Evolutionary conservation across 1,139 yeast species (phyloP).

Genomic region (Geotrichum siamense): DNA sequence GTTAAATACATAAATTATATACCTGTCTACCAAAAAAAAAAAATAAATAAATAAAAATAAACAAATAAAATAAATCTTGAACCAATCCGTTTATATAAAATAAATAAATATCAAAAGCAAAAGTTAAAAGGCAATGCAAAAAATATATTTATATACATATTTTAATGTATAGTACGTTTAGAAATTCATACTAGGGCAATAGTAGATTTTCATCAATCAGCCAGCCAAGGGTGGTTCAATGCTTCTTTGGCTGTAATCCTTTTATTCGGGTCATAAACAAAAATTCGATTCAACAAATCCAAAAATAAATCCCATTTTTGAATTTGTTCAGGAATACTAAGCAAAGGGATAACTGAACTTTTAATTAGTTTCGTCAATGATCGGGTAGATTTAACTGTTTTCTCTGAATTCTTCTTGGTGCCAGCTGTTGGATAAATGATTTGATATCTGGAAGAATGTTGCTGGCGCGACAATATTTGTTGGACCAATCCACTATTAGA

Average conservation of each 20-base stretch:
- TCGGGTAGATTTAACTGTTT: slow-evolving; percentile 45
- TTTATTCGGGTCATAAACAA: slow-evolving; percentile 68
- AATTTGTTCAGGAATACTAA: slow-evolving; percentile 13
- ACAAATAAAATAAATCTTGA: too few species aligned
- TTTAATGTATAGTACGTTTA: too few species aligned
- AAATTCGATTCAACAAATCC: slow-evolving; percentile 63
- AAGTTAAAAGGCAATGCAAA: too few species aligned
- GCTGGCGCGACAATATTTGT: too few species aligned
- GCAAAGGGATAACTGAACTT: slow-evolving; percentile 16
- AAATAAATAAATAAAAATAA: too few species aligned
- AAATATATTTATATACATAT: too few species aligned
- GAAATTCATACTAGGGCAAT: too few species aligned
- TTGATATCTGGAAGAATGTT: slow-evolving; percentile 17
- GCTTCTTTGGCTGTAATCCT: slow-evolving; percentile 75
- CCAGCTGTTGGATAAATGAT: slow-evolving; percentile 35
- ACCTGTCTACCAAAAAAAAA: too few species aligned
- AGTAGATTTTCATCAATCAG: too few species aligned
- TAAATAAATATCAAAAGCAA: too few species aligned
- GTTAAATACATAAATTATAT: too few species aligned
- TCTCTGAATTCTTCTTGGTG: slow-evolving; percentile 42
- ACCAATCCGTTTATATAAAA: too few species aligned
- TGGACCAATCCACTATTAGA: slow-evolving; percentile 23
- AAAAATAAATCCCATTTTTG: slow-evolving; percentile 39
- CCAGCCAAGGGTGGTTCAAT: slow-evolving; percentile 57
- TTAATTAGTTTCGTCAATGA: slow-evolving; percentile 42